Evolutionary conservation across 2,329 filamentous ascomycete genomes (phyloP).

Genomic region (Fusarium incarnatum): DNA sequence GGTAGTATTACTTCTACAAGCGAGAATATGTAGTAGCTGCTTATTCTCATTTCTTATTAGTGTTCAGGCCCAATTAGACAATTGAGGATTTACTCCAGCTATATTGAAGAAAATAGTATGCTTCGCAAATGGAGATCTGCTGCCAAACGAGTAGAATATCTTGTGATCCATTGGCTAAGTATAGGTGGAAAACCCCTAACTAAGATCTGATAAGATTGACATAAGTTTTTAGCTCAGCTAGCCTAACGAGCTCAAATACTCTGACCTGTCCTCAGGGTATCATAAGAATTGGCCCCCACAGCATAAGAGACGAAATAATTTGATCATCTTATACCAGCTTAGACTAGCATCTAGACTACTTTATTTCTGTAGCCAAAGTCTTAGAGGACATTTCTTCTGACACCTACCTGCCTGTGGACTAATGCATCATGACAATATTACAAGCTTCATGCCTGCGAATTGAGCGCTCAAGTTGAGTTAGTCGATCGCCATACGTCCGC

Average conservation of each 20-base stretch:
- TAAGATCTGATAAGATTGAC: neutral
- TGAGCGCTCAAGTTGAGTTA: neutral
- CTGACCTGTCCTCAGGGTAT: too few relatives aligned
- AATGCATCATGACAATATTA: neutral
- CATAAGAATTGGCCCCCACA: too few relatives aligned
- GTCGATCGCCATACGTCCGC: neutral
- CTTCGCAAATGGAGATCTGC: rapidly evolving
- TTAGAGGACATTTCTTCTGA: too few relatives aligned
- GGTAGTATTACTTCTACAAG: neutral
- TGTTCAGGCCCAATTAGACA: neutral
- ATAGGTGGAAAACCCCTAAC: too few relatives aligned
- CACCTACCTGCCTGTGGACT: neutral
- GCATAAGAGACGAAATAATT: too few relatives aligned
- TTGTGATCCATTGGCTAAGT: too few relatives aligned
- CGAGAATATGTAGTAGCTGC: neutral
- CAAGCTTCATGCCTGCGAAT: neutral
- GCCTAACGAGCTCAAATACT: neutral
- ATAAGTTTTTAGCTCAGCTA: too few relatives aligned
- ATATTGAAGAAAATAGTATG: neutral
- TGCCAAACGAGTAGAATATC: neutral
- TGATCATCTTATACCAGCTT: too few relatives aligned
- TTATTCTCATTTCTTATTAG: neutral
- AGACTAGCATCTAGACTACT: too few relatives aligned
- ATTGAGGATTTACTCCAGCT: neutral
- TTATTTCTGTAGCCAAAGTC: too few relatives aligned